A percentile compares a stretch with the other conserved stretches of the same genome.
Conservation (phyloP, 495 filamentous ascomycete genomes). For the Tuber microsphaerosporum region DNA sequence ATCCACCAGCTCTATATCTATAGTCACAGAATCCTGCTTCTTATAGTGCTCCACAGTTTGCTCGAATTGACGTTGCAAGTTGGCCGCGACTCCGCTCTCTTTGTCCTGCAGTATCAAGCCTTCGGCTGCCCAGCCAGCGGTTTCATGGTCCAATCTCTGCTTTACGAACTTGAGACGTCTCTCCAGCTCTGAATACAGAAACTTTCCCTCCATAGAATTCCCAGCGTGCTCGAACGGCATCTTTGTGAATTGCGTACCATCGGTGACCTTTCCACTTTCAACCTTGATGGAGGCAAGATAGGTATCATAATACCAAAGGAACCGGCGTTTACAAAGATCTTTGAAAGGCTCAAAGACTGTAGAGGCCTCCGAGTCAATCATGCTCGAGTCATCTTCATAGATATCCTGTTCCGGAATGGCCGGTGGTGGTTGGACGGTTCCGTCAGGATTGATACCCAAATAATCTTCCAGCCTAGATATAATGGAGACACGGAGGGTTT, state of each 20-base stretch:
- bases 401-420: constrained; percentile 48
- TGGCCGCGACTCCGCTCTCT: constrained; percentile 68
- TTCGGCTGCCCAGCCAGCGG: constrained; percentile 60
- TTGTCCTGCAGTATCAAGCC: constrained; percentile 57
- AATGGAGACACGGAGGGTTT: constrained; percentile 78
- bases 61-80: constrained; percentile 73
- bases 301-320: constrained; percentile 90
- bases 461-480: constrained; percentile 77
- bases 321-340: constrained; percentile 83
- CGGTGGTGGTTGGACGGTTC: constrained; percentile 43
- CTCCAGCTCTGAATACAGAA: constrained; percentile 71
- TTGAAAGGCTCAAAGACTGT: constrained; percentile 69
- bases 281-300: constrained; percentile 66
- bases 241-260: constrained; percentile 56
- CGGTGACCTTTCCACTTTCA: constrained; percentile 54
- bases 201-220: constrained; percentile 82
- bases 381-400: constrained; percentile 49
- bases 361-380: constrained; percentile 50
- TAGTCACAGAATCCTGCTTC: constrained; percentile 57
- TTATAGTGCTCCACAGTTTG: constrained; percentile 71
- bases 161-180: constrained; percentile 60
- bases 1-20: constrained; percentile 66
- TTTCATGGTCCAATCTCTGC: constrained; percentile 63
- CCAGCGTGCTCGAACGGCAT: constrained; percentile 79
- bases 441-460: constrained; percentile 57